Evolutionary conservation across 73 alveolate species (phyloP), one percentile per base, ranked within the genome.

Genomic region (Symbiodinium pilosum): DNA sequence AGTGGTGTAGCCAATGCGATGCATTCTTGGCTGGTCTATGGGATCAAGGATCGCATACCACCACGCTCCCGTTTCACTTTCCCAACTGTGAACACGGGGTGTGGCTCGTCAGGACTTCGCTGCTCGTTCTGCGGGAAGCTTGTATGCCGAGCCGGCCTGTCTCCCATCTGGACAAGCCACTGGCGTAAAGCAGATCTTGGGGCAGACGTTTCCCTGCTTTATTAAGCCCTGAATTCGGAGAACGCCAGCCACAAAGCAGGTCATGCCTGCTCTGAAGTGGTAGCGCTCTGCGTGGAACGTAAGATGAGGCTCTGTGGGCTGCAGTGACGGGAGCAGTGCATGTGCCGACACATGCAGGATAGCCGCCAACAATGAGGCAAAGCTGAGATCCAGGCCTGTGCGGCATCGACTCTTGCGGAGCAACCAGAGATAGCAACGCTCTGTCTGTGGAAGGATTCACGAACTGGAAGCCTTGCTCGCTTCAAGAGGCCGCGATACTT

Each of bases 251-350:
- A 30, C 39, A 26, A 54, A 26, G 32, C 6, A 87, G 94, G 94
- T 51, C 94, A 87, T 47, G 11, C 28, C 64, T 87, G 94, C n/a
- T 83, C 94, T 34, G 94, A 87, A 87, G 20, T 34, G 54, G 68
- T 56, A 16, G 85, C 85, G 71, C 94, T 81, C 7, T 87, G 94
- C 18, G 42, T 87, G 40, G 94, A 43, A 7, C 84, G 64, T 30
- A 40, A 43, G 75, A 56, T 87, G 85, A 87, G 94, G 94, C 69
- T n/a, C n/a, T n/a, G n/a, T n/a, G n/a, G n/a, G n/a, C n/a, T n/a
- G n/a, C n/a, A 0, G 16, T 6, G 84, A 4, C 28, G 16, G 21
- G 36, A 3, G 36, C 42, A 2, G 11, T 39, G 47, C 30, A 32
- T 56, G 34, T 18, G 38, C 42, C 34, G 4, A 11, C 6, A 18